These are phyloP conservation scores for Penicilliopsis zonata DNA, from an alignment of 495 filamentous ascomycete genomes.

Conservation along the genomic window DNA sequence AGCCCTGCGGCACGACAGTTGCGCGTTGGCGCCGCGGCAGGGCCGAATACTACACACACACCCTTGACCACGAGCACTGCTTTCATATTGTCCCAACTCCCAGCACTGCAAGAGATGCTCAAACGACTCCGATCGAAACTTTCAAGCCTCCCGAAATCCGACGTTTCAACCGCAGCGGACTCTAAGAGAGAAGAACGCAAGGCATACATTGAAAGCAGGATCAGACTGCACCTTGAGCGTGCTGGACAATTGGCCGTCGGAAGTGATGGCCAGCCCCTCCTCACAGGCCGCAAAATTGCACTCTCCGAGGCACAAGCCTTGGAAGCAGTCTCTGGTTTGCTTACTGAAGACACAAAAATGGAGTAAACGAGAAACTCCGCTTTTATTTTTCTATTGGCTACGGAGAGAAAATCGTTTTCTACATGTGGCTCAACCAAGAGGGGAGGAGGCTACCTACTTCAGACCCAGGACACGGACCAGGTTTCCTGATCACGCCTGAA, in stretches of 20 bases:
- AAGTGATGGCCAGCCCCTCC: conserved; percentile 21
- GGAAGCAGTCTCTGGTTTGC: conserved; percentile 30
- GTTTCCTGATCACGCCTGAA: conserved; percentile 55
- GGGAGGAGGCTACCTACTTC: conserved; percentile 4
- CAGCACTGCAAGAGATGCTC: conserved; percentile 57
- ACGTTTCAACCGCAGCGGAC: conserved; percentile 19
- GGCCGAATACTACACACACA: conserved; percentile 22
- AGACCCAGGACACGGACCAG: conserved; percentile 45
- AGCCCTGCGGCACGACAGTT: conserved; percentile 31
- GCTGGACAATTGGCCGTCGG: conserved; percentile 29
- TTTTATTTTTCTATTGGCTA: conserved; percentile 1
- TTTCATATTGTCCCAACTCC: conserved; percentile 73
- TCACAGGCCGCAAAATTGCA: conserved; percentile 30
- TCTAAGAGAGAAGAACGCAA: conserved; percentile 43
- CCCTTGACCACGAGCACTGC: conserved; percentile 61
- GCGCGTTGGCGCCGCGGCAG: conserved; percentile 28
- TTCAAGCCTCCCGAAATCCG: conserved; percentile 33
- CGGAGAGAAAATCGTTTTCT: no score
- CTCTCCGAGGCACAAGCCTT: conserved; percentile 33
- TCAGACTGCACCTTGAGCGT: conserved; percentile 33
- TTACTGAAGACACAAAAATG: conserved; percentile 20
- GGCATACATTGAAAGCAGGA: conserved; percentile 66
- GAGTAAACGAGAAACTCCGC: conserved; percentile 5
- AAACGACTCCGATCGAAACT: conserved; percentile 48
- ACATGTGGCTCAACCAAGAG: no score